Base-by-base conservation (phyloP, 2,329 filamentous ascomycete genomes). In the Gaeumannomyces tritici region DNA sequence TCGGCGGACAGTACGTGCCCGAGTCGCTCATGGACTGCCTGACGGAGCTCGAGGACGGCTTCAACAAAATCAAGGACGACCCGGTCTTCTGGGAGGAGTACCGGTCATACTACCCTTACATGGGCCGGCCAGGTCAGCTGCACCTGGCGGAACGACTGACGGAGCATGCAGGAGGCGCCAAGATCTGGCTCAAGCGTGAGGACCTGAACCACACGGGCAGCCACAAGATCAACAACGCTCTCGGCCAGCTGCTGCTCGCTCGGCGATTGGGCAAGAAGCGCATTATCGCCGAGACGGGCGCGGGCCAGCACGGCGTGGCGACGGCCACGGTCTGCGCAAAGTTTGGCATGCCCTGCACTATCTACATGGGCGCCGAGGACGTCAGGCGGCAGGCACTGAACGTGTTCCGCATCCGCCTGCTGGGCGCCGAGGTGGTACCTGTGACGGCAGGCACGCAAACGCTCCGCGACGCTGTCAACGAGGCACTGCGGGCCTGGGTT, bases 191-290 rank as follows among this genome's bases (percentile, higher is more conserved):
- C 68, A 99, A 99, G 84, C 87, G 95, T 69, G 95, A 99, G 77
- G 95, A 99, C 73, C 80, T 98, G 63, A 98, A 98, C 77, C 95
- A 99, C 74, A 98, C 95, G 11, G 95, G 95, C 67, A 96, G 90
- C 66, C 95, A 99, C 83, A 99, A 99, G 84, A 98, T 99, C 81
- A 99, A 99, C 81, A 99, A 99, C 71, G 95, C 95, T 0, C 80
- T 99, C 11, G 95, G 95, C 2, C 95, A 99, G 75, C 87, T 97
- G 59, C 83, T 99, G 18, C 79, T 99, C 54, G 95, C 95, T 1
- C 84, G 84, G 69, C 83, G 91, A 65, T 78, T 99, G 59, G 95
- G 95, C 60, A 99, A 99, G 84, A 97, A 88, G 7, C 89, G 92
- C 74, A 98, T 99, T 70, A 99, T 99, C 69, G 95, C 95, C 59